A percentile compares a stretch with the other conserved stretches of the same genome.
These are phyloP conservation scores for Amoebophrya sp. DNA, from an alignment of 169 alveolate genomes.

Conservation along the genomic window DNA sequence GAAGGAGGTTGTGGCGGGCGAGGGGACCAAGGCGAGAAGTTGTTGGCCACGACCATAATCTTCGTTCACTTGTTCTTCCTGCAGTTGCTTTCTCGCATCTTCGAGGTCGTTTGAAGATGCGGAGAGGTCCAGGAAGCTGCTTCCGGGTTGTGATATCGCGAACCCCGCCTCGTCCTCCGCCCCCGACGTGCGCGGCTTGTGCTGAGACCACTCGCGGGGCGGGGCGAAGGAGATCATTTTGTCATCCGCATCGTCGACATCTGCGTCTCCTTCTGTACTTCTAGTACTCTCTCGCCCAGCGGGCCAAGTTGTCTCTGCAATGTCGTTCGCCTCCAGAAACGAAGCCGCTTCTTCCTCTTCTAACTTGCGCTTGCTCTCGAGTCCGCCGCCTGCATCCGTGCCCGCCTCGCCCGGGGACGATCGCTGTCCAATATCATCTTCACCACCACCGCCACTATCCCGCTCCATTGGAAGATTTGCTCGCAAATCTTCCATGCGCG, in stretches of 20 bases:
- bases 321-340: not conserved
- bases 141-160: too few relatives aligned
- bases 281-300: not conserved
- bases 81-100: not conserved
- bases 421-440: not conserved
- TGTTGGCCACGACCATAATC: not conserved
- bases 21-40: not conserved
- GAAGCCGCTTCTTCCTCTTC: not conserved
- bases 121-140: not conserved
- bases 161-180: too few relatives aligned
- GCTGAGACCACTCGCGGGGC: too few relatives aligned
- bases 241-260: too few relatives aligned
- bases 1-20: not conserved
- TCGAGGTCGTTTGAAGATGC: not conserved
- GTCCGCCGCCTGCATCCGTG: not conserved
- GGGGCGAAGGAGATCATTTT: too few relatives aligned
- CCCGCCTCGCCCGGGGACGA: not conserved
- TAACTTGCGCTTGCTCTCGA: too few relatives aligned
- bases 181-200: too few relatives aligned
- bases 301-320: not conserved
- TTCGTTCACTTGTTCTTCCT: not conserved
- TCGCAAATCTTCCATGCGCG: not conserved
- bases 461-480: not conserved
- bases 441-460: not conserved
- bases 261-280: too few relatives aligned